phyloP scores from a whole-genome alignment of 768 basidiomycete species.

The Pleurotus pulmonarius region DNA sequence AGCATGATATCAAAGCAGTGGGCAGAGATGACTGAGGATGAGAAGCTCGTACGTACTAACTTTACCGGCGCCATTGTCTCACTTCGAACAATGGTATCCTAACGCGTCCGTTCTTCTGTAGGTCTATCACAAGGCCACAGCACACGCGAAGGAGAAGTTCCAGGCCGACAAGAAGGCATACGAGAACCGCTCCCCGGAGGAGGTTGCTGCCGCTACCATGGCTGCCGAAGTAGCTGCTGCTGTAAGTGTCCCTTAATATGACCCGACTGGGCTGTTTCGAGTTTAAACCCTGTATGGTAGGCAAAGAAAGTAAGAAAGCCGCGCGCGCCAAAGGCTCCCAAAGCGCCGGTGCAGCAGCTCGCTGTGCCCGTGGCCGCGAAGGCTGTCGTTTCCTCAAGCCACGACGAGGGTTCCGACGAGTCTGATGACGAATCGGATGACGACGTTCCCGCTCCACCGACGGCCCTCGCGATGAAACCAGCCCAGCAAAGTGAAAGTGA shows the following conservation, averaged over 20 bases:
- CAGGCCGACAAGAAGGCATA: slow-evolving; percentile 62
- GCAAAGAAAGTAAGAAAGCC: neutral
- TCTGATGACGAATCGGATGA: neutral
- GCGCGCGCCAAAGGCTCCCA: slow-evolving; percentile 14
- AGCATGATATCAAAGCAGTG: slow-evolving; percentile 70
- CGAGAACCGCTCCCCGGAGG: slow-evolving; percentile 49
- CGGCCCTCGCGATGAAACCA: neutral
- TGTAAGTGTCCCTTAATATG: neutral
- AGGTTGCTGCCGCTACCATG: slow-evolving; percentile 40
- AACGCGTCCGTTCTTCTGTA: slow-evolving; percentile 21
- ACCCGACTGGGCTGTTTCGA: neutral
- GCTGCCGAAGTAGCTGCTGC: slow-evolving; percentile 22
- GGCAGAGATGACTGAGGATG: slow-evolving; percentile 58
- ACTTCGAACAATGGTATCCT: neutral
- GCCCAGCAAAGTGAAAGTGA: slow-evolving; percentile 9
- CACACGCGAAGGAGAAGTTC: slow-evolving; percentile 61
- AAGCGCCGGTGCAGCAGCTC: slow-evolving; percentile 30
- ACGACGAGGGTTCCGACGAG: slow-evolving; percentile 18
- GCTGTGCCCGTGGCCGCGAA: slow-evolving; percentile 18
- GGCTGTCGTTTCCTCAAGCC: slow-evolving; percentile 20
- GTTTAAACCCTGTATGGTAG: neutral
- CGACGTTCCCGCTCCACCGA: neutral
- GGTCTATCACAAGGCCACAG: slow-evolving; percentile 54
- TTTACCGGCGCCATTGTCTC: neutral
- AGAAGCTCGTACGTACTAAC: slow-evolving; percentile 65